phyloP scores from a whole-genome alignment of 1,139 yeast species.

The Nakaseomyces kungkrabaensis region DNA sequence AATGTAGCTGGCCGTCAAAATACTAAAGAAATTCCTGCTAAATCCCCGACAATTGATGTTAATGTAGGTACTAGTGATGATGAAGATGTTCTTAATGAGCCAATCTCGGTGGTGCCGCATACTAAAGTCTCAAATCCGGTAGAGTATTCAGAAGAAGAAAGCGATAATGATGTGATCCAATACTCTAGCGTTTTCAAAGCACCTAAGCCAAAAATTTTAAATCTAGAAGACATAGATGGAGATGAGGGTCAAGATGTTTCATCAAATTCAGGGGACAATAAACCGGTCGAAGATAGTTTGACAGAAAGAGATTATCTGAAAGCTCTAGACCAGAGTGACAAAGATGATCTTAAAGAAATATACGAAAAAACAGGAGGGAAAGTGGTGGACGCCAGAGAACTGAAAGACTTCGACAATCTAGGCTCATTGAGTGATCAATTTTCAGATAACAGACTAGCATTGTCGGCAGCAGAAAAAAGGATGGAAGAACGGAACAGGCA shows the following conservation, averaged over 20 bases:
- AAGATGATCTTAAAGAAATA: constrained; percentile 14
- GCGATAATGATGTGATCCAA: background rate
- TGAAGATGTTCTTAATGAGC: constrained; percentile 1
- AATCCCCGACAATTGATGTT: background rate
- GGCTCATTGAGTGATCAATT: constrained; percentile 5
- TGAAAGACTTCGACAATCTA: constrained; percentile 6
- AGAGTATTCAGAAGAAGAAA: background rate
- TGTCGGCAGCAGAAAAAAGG: constrained; percentile 10
- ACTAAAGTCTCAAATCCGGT: background rate
- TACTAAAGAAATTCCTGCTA: no score
- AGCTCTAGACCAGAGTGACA: constrained; percentile 18
- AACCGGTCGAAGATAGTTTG: background rate
- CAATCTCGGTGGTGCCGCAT: background rate
- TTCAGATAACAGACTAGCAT: constrained; percentile 4
- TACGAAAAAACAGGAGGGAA: constrained; percentile 13
- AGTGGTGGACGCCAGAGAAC: constrained; percentile 6
- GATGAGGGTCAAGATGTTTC: constrained; percentile 8
- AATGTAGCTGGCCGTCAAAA: background rate
- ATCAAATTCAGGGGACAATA: background rate
- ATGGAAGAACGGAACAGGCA: constrained; percentile 7
- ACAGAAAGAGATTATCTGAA: constrained; percentile 19
- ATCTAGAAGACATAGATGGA: constrained; percentile 6
- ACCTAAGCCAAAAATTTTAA: background rate
- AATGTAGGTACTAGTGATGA: background rate
- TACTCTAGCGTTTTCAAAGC: background rate